A percentile compares a stretch with the other conserved stretches of the same genome.
Conservation (phyloP, 169 alveolate species). For the Eimeria maxima region DNA sequence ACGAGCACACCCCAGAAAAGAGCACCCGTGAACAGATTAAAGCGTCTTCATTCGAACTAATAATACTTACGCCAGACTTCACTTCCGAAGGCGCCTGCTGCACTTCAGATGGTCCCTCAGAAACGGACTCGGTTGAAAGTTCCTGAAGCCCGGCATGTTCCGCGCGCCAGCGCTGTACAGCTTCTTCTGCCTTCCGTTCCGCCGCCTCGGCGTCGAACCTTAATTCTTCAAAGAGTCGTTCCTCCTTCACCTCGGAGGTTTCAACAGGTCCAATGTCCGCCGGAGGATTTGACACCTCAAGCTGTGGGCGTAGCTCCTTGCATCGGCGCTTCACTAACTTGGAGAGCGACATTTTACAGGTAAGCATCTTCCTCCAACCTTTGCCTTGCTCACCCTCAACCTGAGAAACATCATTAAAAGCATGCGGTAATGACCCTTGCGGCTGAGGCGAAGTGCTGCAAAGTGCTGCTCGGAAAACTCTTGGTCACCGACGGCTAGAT, state of each 20-base stretch:
- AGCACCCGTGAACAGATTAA: background rate
- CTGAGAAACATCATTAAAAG: background rate
- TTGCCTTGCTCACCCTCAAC: slow-evolving; percentile 72
- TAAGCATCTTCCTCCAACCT: slow-evolving; percentile 62
- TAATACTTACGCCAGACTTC: background rate
- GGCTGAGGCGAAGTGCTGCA: background rate
- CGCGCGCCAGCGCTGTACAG: slow-evolving; percentile 78
- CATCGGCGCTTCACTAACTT: slow-evolving; percentile 68
- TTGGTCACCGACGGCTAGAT: background rate
- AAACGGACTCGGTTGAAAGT: background rate
- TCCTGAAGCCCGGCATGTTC: slow-evolving; percentile 30
- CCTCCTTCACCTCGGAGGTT: background rate
- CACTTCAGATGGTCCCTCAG: slow-evolving; percentile 8
- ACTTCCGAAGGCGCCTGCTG: slow-evolving; percentile 3
- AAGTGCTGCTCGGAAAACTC: background rate
- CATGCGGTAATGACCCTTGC: background rate
- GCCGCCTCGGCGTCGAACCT: slow-evolving; percentile 62
- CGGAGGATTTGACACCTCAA: background rate
- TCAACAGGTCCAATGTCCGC: background rate
- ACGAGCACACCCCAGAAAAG: background rate
- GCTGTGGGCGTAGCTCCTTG: slow-evolving; percentile 51
- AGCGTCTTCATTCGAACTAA: background rate
- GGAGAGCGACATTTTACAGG: slow-evolving; percentile 39
- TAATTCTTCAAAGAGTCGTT: background rate
- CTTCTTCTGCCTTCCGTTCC: slow-evolving; percentile 76